These are phyloP conservation scores for Xylaria multiplex DNA, from an alignment of 2,329 filamentous ascomycete genomes.

Conservation along the genomic window DNA sequence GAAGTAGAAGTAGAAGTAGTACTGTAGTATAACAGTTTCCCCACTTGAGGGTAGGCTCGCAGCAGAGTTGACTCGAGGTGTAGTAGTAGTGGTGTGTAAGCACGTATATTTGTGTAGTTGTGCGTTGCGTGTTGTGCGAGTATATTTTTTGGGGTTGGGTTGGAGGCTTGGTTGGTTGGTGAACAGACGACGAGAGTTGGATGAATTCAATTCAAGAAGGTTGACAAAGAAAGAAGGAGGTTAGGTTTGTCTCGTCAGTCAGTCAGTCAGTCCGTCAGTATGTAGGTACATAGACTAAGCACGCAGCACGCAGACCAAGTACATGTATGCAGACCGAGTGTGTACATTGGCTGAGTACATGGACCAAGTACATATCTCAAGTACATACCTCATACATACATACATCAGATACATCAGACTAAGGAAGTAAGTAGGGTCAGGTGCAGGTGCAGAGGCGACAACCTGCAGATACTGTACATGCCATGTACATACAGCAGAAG, in stretches of 20 bases:
- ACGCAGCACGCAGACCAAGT: background rate
- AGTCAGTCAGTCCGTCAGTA: too few relatives aligned
- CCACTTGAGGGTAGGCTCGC: slow-evolving; percentile 15
- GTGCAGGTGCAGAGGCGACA: slow-evolving; percentile 33
- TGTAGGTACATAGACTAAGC: too few relatives aligned
- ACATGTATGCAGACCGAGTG: too few relatives aligned
- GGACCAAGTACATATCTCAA: too few relatives aligned
- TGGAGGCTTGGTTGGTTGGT: slow-evolving; percentile 6
- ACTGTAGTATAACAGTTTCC: slow-evolving; percentile 12
- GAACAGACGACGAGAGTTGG: slow-evolving; percentile 6
- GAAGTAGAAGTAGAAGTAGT: slow-evolving; percentile 13
- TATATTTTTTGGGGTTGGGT: background rate
- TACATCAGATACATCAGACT: too few relatives aligned
- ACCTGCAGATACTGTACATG: slow-evolving; percentile 24
- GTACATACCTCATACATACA: too few relatives aligned
- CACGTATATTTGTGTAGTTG: background rate
- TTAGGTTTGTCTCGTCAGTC: background rate
- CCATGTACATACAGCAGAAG: background rate
- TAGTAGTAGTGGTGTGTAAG: too few relatives aligned
- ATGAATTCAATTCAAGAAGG: slow-evolving; percentile 15
- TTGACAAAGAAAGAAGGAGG: slow-evolving; percentile 15
- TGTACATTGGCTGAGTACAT: too few relatives aligned
- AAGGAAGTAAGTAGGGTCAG: slow-evolving; percentile 28
- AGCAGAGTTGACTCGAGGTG: slow-evolving; percentile 20
- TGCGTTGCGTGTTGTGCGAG: background rate